phyloP scores from a whole-genome alignment of 148 eudicot genomes.

The Mesembryanthemum crystallinum region DNA sequence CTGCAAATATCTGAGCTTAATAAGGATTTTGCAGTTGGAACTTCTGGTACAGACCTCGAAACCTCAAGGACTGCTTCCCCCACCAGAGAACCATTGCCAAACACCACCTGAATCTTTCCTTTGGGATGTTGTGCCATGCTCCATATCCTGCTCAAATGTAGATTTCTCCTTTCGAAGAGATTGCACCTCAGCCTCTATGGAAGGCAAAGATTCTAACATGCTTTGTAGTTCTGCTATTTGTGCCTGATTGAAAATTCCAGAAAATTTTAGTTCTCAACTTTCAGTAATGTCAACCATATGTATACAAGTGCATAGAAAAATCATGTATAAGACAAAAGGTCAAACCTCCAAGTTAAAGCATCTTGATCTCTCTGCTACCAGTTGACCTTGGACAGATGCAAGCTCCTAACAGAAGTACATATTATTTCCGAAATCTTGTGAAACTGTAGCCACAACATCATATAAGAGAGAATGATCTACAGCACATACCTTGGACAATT shows the following conservation, averaged over 20 bases:
- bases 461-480: background rate
- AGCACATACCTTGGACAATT: constrained; percentile 67
- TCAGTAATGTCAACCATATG: background rate
- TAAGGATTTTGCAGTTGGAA: background rate
- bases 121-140: constrained; percentile 39
- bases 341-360: constrained; percentile 88
- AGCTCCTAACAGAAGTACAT: constrained; percentile 58
- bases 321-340: background rate
- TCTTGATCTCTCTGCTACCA: constrained; percentile 86
- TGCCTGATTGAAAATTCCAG: constrained; percentile 48
- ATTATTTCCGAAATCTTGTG: constrained; percentile 14
- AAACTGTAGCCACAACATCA: background rate
- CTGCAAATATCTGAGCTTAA: background rate
- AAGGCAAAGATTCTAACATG: constrained; percentile 58
- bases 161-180: constrained; percentile 65
- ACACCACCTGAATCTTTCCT: constrained; percentile 70
- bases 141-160: constrained; percentile 54
- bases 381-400: constrained; percentile 80
- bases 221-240: constrained; percentile 76
- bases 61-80: constrained; percentile 23
- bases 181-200: constrained; percentile 74
- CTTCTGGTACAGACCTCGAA: background rate
- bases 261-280: background rate
- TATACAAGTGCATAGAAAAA: background rate
- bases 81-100: constrained; percentile 78